phyloP scores from a whole-genome alignment of 495 filamentous ascomycete species.

The Aeminium ludgeri region DNA sequence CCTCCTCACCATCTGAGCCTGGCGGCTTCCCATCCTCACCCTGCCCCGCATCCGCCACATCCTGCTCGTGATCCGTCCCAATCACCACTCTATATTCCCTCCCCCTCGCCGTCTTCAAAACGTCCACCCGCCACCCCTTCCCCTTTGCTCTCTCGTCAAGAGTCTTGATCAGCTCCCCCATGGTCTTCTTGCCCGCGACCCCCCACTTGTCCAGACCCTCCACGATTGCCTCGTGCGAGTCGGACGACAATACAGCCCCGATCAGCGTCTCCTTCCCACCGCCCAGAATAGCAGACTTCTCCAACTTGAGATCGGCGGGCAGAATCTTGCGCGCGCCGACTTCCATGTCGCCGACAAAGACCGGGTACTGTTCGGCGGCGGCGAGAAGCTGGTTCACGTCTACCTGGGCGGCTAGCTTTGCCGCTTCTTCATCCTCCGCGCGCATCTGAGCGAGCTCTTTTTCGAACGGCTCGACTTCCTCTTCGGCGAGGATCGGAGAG shows the following conservation, averaged over 20 bases:
- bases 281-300: conserved; percentile 39
- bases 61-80: conserved; percentile 36
- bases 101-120: conserved; percentile 38
- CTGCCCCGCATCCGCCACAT: conserved; percentile 29
- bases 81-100: conserved; percentile 34
- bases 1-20: conserved; percentile 28
- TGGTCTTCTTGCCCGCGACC: conserved; percentile 42
- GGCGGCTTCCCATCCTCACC: conserved; percentile 31
- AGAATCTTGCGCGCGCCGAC: conserved; percentile 42
- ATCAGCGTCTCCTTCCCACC: conserved; percentile 34
- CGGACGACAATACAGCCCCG: conserved; percentile 27
- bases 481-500: conserved; percentile 46
- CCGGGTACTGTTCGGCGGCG: background rate
- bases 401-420: background rate
- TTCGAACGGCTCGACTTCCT: conserved; percentile 41
- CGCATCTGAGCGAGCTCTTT: conserved; percentile 10
- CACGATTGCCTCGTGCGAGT: conserved; percentile 33
- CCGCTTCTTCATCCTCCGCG: conserved; percentile 10
- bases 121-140: conserved; percentile 40
- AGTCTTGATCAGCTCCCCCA: conserved; percentile 47
- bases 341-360: conserved; percentile 38
- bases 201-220: conserved; percentile 52
- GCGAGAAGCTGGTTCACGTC: background rate
- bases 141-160: conserved; percentile 34
- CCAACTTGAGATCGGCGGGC: conserved; percentile 37